Evolutionary conservation across 148 eudicot genomes (phyloP).

Genomic region (Fagopyrum esculentum): DNA sequence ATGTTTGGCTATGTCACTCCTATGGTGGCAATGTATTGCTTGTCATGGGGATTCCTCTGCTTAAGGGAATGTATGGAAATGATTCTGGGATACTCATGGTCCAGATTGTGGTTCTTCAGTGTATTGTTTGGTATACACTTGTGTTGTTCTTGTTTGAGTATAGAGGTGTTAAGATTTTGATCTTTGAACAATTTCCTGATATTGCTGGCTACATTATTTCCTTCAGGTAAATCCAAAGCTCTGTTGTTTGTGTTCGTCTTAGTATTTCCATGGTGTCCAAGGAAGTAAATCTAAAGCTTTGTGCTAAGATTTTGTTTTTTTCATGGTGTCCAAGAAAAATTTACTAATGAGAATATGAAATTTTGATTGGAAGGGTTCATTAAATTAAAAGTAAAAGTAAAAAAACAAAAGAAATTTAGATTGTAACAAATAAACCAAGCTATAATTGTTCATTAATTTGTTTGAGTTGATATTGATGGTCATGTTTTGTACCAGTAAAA

Average conservation of each 20-base stretch:
- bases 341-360: background rate
- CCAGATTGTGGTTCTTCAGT: conserved; percentile 75
- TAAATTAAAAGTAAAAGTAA: too few species aligned
- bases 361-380: background rate
- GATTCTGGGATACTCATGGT: conserved; percentile 61
- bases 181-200: conserved; percentile 68
- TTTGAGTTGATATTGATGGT: background rate
- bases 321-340: too few species aligned
- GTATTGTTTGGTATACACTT: conserved; percentile 76
- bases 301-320: too few species aligned
- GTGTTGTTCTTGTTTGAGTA: conserved; percentile 76
- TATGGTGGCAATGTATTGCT: conserved; percentile 48
- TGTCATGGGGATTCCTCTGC: conserved; percentile 78
- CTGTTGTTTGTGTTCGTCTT: background rate
- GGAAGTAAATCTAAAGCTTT: too few species aligned
- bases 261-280: too few species aligned
- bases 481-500: background rate
- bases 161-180: conserved; percentile 58
- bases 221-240: conserved; percentile 13
- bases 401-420: too few species aligned
- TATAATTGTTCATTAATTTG: background rate
- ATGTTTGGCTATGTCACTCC: conserved; percentile 95
- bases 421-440: background rate
- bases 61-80: conserved; percentile 80
- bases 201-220: conserved; percentile 60